phyloP scores from a whole-genome alignment of 2,329 filamentous ascomycete species.

The Scolecobasidium constrictum region DNA sequence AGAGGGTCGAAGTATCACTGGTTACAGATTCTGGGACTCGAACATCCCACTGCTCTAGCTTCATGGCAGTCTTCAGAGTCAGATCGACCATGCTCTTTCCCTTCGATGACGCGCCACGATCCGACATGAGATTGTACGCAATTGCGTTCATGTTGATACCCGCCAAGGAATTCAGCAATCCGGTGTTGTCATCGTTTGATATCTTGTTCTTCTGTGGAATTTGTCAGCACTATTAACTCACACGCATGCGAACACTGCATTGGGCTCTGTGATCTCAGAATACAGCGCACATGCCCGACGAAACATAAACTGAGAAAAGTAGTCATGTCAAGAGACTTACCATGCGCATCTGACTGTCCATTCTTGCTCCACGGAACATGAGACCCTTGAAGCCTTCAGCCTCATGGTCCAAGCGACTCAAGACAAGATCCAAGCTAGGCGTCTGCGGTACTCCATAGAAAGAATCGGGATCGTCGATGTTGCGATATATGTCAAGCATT shows the following conservation, averaged over 20 bases:
- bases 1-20: slow-evolving; percentile 59
- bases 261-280: too few relatives aligned
- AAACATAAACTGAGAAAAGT: too few relatives aligned
- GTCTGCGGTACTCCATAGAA: slow-evolving; percentile 85
- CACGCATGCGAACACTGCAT: too few relatives aligned
- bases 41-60: slow-evolving; percentile 86
- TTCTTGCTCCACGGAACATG: slow-evolving; percentile 80
- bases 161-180: slow-evolving; percentile 66
- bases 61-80: slow-evolving; percentile 69
- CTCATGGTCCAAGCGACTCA: slow-evolving; percentile 81
- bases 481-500: slow-evolving; percentile 74
- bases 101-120: slow-evolving; percentile 49
- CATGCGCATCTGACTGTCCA: slow-evolving; percentile 73
- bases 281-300: too few relatives aligned
- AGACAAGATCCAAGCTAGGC: slow-evolving; percentile 63
- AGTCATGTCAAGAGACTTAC: too few relatives aligned
- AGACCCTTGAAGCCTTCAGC: slow-evolving; percentile 77
- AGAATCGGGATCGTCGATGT: slow-evolving; percentile 88
- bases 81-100: slow-evolving; percentile 53
- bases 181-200: slow-evolving; percentile 50
- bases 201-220: slow-evolving; percentile 42
- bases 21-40: slow-evolving; percentile 54
- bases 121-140: slow-evolving; percentile 66
- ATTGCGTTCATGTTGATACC: slow-evolving; percentile 76
- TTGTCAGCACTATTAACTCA: too few relatives aligned